Evolutionary conservation across 2,329 filamentous ascomycete species (phyloP).

Genomic region (Ophiostoma sp.): DNA sequence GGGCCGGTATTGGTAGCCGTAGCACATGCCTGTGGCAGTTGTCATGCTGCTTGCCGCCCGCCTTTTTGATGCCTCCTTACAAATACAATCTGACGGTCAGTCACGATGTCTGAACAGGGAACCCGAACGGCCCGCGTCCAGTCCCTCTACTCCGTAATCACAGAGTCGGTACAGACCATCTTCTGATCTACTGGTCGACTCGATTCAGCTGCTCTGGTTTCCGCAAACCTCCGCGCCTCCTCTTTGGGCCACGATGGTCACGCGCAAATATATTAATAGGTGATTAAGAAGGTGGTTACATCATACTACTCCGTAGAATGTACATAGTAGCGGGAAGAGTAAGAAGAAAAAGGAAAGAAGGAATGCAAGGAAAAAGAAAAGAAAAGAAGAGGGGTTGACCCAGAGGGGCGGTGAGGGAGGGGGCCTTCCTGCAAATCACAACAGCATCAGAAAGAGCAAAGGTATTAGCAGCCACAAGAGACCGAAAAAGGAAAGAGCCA

Average conservation of each 20-base stretch:
- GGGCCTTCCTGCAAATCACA: constrained; percentile 13
- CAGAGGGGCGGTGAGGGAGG: constrained; percentile 20
- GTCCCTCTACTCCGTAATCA: too few species aligned
- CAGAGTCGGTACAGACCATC: too few species aligned
- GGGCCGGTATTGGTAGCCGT: constrained; percentile 1
- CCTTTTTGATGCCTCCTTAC: background rate
- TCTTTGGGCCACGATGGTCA: background rate
- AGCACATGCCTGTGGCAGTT: background rate
- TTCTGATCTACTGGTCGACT: background rate
- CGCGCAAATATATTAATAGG: background rate
- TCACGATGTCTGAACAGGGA: background rate
- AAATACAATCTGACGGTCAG: background rate
- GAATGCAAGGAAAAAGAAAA: background rate
- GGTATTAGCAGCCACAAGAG: background rate
- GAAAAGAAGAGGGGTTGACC: constrained; percentile 18
- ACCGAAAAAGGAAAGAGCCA: background rate
- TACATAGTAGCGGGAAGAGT: too few species aligned
- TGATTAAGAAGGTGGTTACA: background rate
- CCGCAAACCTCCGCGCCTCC: constrained; percentile 5
- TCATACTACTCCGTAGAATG: background rate
- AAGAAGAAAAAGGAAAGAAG: background rate
- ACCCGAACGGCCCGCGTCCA: background rate
- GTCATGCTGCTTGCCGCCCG: constrained; percentile 10
- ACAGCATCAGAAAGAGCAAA: background rate
- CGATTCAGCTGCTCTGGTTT: background rate